Conservation (phyloP, 768 basidiomycete genomes). For the Lactarius vividus region DNA sequence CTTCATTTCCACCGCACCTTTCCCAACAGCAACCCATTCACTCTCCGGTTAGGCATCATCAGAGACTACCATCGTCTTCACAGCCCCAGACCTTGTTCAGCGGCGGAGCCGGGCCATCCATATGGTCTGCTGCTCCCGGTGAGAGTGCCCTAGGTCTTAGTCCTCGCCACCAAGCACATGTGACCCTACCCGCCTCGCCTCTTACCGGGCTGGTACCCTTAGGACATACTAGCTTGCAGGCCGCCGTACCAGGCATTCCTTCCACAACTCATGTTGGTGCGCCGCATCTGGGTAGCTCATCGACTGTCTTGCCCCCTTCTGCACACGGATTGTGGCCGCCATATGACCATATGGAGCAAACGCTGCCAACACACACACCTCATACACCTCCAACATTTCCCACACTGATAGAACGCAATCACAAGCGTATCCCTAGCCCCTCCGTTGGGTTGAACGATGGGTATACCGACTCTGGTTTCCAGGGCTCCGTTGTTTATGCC, state of each 20-base stretch:
- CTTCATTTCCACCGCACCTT: conserved; percentile 20
- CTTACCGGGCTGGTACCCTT: conserved; percentile 3
- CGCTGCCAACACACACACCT: conserved; percentile 1
- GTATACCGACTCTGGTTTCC: conserved; percentile 6
- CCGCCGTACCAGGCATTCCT: background rate
- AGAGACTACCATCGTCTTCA: conserved; percentile 34
- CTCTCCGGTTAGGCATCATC: conserved; percentile 20
- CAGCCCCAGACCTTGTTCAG: conserved; percentile 53
- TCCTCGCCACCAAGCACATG: conserved; percentile 18
- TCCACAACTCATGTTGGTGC: background rate
- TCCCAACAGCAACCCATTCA: conserved; percentile 16
- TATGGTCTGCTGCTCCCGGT: conserved; percentile 64
- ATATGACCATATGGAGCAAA: conserved; percentile 15
- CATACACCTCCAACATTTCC: conserved; percentile 2
- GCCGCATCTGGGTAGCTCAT: background rate
- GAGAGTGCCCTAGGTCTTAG: conserved; percentile 34
- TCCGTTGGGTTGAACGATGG: conserved; percentile 5
- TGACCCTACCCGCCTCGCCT: conserved; percentile 10
- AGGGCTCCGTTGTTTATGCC: conserved; percentile 18
- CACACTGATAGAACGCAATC: conserved; percentile 5
- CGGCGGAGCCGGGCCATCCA: conserved; percentile 45
- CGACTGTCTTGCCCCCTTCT: conserved; percentile 3
- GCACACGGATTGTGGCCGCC: conserved; percentile 21
- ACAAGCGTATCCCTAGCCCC: conserved; percentile 10
- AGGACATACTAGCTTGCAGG: conserved; percentile 12